Evolutionary conservation across 108 stramenopile genomes (phyloP), one percentile per base, ranked within the genome.

Genomic region (Nitzschia putrida): DNA sequence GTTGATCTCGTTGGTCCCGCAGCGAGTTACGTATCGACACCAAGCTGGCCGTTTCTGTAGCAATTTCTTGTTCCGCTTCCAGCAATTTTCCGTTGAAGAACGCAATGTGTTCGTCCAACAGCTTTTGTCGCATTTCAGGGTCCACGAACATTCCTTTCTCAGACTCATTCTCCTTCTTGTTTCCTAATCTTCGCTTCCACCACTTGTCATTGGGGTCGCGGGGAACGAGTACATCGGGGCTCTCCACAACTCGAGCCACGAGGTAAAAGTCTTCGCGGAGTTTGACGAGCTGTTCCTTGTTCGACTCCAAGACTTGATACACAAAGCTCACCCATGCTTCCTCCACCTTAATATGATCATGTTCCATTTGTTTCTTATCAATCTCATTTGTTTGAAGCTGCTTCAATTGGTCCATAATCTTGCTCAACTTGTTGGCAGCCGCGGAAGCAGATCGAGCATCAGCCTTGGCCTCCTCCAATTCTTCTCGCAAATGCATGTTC

Each of bases 261-360:
- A 73, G 54, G 18, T 64, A 61, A 51, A 77, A 82, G 47, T 82
- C 81, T 11, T 73, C 60, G n/a, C 57, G 54, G 23, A 82, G 68
- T 44, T 66, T 66, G 12, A 42, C 34, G 40, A 82, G 53, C 63
- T 82, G 81, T 26, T 82, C 75, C 1, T 61, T 69, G 56, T 72
- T 64, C 13, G 71, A 72, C 20, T 72, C 72, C 37, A 82, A 55
- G 13, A 82, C 50, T 57, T 68, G 71, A 23, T 51, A 66, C 7
- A 82, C 72, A 55, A 82, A 82, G 20, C 50, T 60, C 11, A 82
- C 76, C 81, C 81, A 82, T 7, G 74, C 75, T 55, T 82, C 74
- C 50, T 82, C 76, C 18, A 70, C 69, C 68, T 73, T 75, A 23
- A 76, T 71, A 45, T 82, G 76, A 7, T 82, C 73, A 24, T 67